A percentile compares a stretch with the other conserved stretches of the same genome.
These are phyloP conservation scores for Phytophthora colocasiae DNA, from an alignment of 352 stramenopile genomes.

Conservation along the genomic window DNA sequence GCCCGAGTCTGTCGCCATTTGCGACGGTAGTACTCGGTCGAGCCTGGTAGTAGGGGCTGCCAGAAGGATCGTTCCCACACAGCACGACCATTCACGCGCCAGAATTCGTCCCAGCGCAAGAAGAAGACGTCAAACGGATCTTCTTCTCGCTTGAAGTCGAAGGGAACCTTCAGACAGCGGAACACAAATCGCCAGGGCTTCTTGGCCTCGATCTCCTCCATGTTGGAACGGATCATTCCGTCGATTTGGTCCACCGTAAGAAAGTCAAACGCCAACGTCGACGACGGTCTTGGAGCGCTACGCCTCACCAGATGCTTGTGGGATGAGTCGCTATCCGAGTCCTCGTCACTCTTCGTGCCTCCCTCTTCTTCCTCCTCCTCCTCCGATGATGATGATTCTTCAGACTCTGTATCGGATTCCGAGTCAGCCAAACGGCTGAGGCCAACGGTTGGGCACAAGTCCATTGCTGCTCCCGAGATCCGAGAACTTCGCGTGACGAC, in stretches of 20 bases:
- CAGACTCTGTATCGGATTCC: slow-evolving; percentile 9
- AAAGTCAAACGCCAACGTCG: slow-evolving; percentile 13
- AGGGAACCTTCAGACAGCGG: slow-evolving; percentile 51
- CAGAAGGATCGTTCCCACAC: slow-evolving; percentile 62
- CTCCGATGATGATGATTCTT: background rate
- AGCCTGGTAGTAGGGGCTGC: slow-evolving; percentile 36
- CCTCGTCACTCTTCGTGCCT: background rate
- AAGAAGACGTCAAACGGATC: slow-evolving; percentile 56
- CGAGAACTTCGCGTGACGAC: background rate
- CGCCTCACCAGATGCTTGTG: background rate
- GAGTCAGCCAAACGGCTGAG: background rate
- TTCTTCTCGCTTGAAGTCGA: slow-evolving; percentile 24
- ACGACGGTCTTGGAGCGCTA: background rate
- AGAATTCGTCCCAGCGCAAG: slow-evolving; percentile 62
- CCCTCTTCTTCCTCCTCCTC: slow-evolving; percentile 6
- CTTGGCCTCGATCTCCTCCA: slow-evolving; percentile 36
- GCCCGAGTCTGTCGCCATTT: slow-evolving; percentile 42
- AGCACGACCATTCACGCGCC: slow-evolving; percentile 43
- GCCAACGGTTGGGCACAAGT: slow-evolving; percentile 15
- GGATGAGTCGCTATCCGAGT: slow-evolving; percentile 2
- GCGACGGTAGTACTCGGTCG: slow-evolving; percentile 39
- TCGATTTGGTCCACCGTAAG: slow-evolving; percentile 27
- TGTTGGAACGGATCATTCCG: slow-evolving; percentile 27
- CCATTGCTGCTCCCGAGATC: slow-evolving; percentile 10
- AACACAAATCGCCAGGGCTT: slow-evolving; percentile 58